Conservation (phyloP, 371 early-diverging fungal genomes). For the Mortierella sp. region DNA sequence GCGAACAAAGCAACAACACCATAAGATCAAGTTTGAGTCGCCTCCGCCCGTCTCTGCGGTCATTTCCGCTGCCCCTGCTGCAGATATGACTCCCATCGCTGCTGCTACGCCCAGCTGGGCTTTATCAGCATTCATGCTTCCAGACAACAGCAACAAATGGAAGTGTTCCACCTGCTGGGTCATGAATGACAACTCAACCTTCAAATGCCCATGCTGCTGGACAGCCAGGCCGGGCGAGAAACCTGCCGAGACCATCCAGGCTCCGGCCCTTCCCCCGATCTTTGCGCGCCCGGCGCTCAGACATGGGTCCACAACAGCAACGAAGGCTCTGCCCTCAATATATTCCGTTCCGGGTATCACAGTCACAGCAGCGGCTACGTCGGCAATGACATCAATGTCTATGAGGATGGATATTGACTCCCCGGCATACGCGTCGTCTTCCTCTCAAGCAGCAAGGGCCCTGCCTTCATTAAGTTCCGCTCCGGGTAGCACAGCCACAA, state of each 20-base stretch:
- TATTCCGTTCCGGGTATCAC: conserved; percentile 1
- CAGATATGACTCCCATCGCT: not conserved
- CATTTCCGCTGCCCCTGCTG: conserved; percentile 19
- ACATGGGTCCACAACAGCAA: conserved; percentile 1
- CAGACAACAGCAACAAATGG: conserved; percentile 30
- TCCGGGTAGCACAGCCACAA: too few relatives aligned
- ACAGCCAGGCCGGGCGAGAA: conserved; percentile 15
- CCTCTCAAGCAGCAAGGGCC: conserved; percentile 4
- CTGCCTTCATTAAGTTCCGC: conserved; percentile 7
- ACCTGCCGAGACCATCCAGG: not conserved
- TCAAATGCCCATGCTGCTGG: conserved; percentile 34
- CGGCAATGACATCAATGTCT: not conserved
- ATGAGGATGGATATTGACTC: too few relatives aligned
- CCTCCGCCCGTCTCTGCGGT: conserved; percentile 5
- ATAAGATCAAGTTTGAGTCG: not conserved
- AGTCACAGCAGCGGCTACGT: too few relatives aligned
- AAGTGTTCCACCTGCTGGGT: conserved; percentile 40
- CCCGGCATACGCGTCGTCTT: too few relatives aligned
- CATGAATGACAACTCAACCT: conserved; percentile 9
- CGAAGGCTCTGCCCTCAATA: conserved; percentile 3
- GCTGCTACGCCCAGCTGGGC: not conserved
- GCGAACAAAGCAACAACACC: conserved; percentile 15
- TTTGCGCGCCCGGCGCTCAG: not conserved
- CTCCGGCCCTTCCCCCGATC: not conserved
- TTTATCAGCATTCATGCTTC: conserved; percentile 16